Conservation (phyloP, 805 yeast species). For the Candida odintsovae region DNA sequence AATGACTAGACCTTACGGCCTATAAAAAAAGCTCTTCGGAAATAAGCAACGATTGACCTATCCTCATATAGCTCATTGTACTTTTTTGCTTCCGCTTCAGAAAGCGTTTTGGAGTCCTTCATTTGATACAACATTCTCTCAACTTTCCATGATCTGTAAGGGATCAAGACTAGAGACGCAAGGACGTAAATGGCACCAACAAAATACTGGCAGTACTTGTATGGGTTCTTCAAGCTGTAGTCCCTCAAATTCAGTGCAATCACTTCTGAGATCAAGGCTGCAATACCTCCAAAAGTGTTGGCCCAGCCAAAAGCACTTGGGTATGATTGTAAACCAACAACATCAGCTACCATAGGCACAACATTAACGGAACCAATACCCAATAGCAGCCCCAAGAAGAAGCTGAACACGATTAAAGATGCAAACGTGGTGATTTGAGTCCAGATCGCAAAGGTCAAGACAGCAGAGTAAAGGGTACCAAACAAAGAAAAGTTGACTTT, state of each 20-base stretch:
- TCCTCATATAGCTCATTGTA: slow-evolving; percentile 1
- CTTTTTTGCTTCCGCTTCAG: background rate
- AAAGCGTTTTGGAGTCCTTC: slow-evolving; percentile 5
- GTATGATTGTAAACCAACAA: slow-evolving; percentile 31
- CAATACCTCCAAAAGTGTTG: slow-evolving; percentile 25
- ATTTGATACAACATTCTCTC: slow-evolving; percentile 29
- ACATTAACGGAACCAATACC: slow-evolving; percentile 41
- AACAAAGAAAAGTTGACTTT: slow-evolving; percentile 39
- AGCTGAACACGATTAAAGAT: slow-evolving; percentile 34
- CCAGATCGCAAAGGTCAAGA: slow-evolving; percentile 45
- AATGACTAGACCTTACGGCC: background rate
- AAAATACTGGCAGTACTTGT: slow-evolving; percentile 53
- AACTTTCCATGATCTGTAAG: slow-evolving; percentile 49
- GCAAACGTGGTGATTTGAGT: slow-evolving; percentile 37
- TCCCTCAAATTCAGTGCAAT: slow-evolving; percentile 45
- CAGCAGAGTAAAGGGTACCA: slow-evolving; percentile 28
- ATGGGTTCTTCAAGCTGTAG: slow-evolving; percentile 36
- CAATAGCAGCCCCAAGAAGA: slow-evolving; percentile 37
- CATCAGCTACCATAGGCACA: slow-evolving; percentile 35
- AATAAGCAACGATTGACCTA: slow-evolving; percentile 5
- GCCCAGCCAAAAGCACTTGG: slow-evolving; percentile 34
- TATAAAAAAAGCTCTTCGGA: slow-evolving; percentile 10
- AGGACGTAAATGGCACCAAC: slow-evolving; percentile 45
- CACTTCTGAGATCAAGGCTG: slow-evolving; percentile 44
- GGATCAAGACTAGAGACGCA: slow-evolving; percentile 36